These are phyloP conservation scores for Nothopassalora personata DNA, from an alignment of 2,329 filamentous ascomycete genomes.

Conservation along the genomic window DNA sequence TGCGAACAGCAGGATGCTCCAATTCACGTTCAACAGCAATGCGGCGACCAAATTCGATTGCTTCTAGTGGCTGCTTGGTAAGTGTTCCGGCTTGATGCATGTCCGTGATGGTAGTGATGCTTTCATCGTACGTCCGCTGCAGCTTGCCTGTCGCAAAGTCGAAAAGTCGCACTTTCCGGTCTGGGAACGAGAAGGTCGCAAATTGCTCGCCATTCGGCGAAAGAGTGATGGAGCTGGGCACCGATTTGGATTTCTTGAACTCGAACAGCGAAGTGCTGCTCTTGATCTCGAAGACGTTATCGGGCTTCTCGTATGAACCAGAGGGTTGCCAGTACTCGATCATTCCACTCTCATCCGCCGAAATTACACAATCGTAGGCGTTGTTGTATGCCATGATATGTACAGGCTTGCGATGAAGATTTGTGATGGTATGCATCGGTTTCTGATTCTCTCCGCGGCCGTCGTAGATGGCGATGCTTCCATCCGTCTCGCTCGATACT, in stretches of 20 bases:
- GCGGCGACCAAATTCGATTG: conserved; percentile 85
- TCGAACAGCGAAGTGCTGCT: conserved; percentile 92
- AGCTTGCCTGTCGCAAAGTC: conserved; percentile 87
- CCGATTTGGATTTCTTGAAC: conserved; percentile 89
- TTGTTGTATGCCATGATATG: conserved; percentile 86
- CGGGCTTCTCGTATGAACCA: conserved; percentile 79
- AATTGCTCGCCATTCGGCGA: conserved; percentile 84
- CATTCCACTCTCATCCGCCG: conserved; percentile 86
- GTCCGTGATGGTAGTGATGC: conserved; percentile 77
- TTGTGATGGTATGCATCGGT: conserved; percentile 70
- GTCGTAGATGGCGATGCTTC: conserved; percentile 77
- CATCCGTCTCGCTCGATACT: conserved; percentile 68
- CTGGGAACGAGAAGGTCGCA: conserved; percentile 83
- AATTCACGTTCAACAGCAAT: conserved; percentile 82
- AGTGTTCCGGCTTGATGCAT: conserved; percentile 90
- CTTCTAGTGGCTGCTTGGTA: conserved; percentile 72
- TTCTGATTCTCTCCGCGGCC: conserved; percentile 74
- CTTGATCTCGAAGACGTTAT: conserved; percentile 87
- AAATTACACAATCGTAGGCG: conserved; percentile 81
- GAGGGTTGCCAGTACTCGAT: conserved; percentile 90
- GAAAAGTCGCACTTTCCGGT: conserved; percentile 88
- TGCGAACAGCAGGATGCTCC: conserved; percentile 61
- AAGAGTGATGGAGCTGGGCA: conserved; percentile 73
- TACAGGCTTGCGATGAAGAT: conserved; percentile 76
- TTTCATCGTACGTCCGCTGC: conserved; percentile 91